Base-by-base conservation (phyloP, 768 basidiomycete species). In the Mrakia blollopis region DNA sequence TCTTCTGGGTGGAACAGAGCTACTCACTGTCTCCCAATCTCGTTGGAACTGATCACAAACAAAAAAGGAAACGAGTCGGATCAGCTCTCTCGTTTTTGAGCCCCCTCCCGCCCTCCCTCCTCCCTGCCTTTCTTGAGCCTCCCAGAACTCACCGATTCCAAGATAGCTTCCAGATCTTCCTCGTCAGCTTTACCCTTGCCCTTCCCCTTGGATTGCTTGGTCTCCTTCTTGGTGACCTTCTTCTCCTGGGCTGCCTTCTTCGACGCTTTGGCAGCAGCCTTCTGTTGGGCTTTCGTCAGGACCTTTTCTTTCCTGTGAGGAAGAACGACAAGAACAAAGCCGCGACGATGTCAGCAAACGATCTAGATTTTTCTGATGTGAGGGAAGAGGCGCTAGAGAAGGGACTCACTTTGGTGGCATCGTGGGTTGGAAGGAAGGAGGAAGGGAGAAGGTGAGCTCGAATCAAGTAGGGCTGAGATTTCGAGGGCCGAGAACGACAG, bases 131-230 rank as follows among this genome's bases (percentile, higher is more conserved):
- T 18, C 18, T 52, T 9, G 63, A 14, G 25, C 61, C 47, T 25
- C 7, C 3, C 21, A 13, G 10, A 44, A 73, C 78, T 69, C 79
- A 92, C 92, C 87, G 89, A 88, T 80, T 92, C 93, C 44, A 95
- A 86, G 77, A 95, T 93, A 3, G 86, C 88, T 81, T 96, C 92
- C 8, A 96, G 86, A 86, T 95, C 91, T 79, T 84, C 83, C 52
- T 85, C 85, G 21, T 91, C 89, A 39, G 88, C 87, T 57, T 89
- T 80, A 18, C 81, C 78, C 72, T 82, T 81, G 25, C 75, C 81
- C 68, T 81, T 80, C n/a, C 81, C 81, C 61, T 81, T 80, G 79
- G 82, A 72, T 37, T 79, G 80, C 70, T 81, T 80, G 50, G 80
- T 81, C 81, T 88, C 86, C 80, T 91, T 91, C 79, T 89, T 90